Base-by-base conservation (phyloP, 1,284 basidiomycete species). In the Schizophyllum amplum region DNA sequence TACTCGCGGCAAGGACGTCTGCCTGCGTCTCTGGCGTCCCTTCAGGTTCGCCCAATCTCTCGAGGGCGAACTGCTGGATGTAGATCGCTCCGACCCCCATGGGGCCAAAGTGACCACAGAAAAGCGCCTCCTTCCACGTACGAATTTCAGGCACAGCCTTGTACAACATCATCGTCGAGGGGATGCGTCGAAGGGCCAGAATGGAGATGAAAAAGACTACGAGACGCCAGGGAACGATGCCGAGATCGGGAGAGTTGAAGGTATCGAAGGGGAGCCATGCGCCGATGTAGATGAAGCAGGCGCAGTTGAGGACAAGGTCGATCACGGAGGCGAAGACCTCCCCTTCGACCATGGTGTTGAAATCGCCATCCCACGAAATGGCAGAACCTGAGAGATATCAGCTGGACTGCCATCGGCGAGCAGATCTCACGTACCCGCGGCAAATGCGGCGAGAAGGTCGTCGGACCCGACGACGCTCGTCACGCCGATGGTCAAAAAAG, bases 351-450 rank as follows among this genome's bases (percentile, higher is more conserved):
- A 93, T 87, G 49, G 77, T 75, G 66, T 92, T 91, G 73, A 96
- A 97, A 68, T 94, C 82, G 46, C 92, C 90, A 66, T 98, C 94
- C 95, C 94, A 98, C 1, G 93, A 92, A 63, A 97, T 89, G 0
- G 94, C 92, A 56, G 81, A 86, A 1, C 87, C 87, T 89, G 60
- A n/a, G 21, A 23, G 20, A 25, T 15, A 24, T n/a, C 22, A 25
- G 23, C 33, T n/a, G 53, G 51, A 51, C 9, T 52, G 51, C 23
- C n/a, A 54, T 52, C 20, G 23, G 15, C 53, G 13, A 24, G n/a
- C 59, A 50, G 53, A 21, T 5, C 4, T 49, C 23, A 15, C 24
- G 49, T 54, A 75, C 94, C 95, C 66, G 93, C 94, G 24, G 94
- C 94, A 68, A 98, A 98, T 0, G 93, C 87, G 11, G 93, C 92